Evolutionary conservation across 306 rosid species (phyloP).

Genomic region (Lotus japonicus): DNA sequence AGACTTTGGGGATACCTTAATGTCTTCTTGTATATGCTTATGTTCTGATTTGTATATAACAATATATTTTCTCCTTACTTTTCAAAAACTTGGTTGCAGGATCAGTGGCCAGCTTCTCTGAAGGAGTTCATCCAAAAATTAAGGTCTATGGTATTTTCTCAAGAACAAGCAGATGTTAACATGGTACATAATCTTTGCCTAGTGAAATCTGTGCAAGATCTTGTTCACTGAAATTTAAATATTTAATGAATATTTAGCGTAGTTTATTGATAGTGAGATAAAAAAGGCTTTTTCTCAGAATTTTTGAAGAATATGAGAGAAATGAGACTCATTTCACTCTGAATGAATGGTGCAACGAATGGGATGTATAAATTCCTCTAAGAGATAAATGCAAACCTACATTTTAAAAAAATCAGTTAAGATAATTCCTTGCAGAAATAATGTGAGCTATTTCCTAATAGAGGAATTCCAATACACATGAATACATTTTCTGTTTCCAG

Average conservation of each 20-base stretch:
- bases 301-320: too few species aligned
- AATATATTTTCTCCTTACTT: not conserved
- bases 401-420: too few species aligned
- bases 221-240: constrained; percentile 4
- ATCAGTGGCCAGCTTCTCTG: constrained; percentile 75
- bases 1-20: not conserved
- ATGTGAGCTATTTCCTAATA: too few species aligned
- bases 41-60: constrained; percentile 5
- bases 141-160: constrained; percentile 56
- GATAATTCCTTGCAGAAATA: too few species aligned
- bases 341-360: too few species aligned
- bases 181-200: constrained; percentile 33
- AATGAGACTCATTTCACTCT: too few species aligned
- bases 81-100: constrained; percentile 38
- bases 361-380: too few species aligned
- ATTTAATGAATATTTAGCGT: not conserved
- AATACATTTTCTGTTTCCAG: too few species aligned
- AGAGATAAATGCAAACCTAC: too few species aligned
- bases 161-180: constrained; percentile 57
- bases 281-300: not conserved
- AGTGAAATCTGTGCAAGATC: not conserved
- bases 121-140: constrained; percentile 44
- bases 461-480: too few species aligned
- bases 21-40: constrained; percentile 2
- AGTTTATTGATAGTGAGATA: not conserved